Conservation (phyloP, 352 stramenopile genomes). For the Blastocystis sp. region DNA sequence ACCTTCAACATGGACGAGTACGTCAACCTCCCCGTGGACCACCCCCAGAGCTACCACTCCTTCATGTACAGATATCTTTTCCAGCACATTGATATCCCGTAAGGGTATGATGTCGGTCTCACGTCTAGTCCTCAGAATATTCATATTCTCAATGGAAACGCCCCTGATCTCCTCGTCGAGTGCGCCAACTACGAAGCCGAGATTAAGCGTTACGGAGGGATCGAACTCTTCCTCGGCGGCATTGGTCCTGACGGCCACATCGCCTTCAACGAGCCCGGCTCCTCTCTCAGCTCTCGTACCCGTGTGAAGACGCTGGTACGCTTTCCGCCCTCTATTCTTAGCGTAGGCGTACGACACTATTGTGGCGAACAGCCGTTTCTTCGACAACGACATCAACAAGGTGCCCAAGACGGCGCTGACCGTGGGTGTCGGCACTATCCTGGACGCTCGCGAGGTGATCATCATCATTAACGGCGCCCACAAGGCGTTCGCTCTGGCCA, state of each 20-base stretch:
- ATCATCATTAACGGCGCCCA: slow-evolving; percentile 82
- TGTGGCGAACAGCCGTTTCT: slow-evolving; percentile 83
- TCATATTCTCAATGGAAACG: slow-evolving; percentile 82
- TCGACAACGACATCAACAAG: slow-evolving; percentile 78
- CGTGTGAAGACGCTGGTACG: slow-evolving; percentile 79
- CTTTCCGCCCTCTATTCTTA: not conserved
- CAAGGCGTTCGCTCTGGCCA: slow-evolving; percentile 82
- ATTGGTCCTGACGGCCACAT: slow-evolving; percentile 87
- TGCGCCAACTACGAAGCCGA: slow-evolving; percentile 81
- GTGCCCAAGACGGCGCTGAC: slow-evolving; percentile 85
- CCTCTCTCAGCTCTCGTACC: slow-evolving; percentile 78
- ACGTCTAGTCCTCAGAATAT: slow-evolving; percentile 78
- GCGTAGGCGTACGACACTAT: slow-evolving; percentile 81
- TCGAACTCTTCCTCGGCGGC: slow-evolving; percentile 85
- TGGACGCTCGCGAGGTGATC: slow-evolving; percentile 81
- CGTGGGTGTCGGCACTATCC: slow-evolving; percentile 82
- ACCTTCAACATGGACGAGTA: slow-evolving; percentile 88
- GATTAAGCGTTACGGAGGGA: slow-evolving; percentile 79
- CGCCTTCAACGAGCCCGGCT: slow-evolving; percentile 86
- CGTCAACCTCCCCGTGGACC: slow-evolving; percentile 77
- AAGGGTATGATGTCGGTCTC: not conserved
- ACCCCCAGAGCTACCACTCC: slow-evolving; percentile 82
- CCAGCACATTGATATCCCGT: slow-evolving; percentile 80
- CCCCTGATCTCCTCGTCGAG: slow-evolving; percentile 77
- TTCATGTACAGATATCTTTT: slow-evolving; percentile 86